Evolutionary conservation across 2,329 filamentous ascomycete species (phyloP), one percentile per base, ranked within the genome.

Genomic region (Botryotinia convoluta): DNA sequence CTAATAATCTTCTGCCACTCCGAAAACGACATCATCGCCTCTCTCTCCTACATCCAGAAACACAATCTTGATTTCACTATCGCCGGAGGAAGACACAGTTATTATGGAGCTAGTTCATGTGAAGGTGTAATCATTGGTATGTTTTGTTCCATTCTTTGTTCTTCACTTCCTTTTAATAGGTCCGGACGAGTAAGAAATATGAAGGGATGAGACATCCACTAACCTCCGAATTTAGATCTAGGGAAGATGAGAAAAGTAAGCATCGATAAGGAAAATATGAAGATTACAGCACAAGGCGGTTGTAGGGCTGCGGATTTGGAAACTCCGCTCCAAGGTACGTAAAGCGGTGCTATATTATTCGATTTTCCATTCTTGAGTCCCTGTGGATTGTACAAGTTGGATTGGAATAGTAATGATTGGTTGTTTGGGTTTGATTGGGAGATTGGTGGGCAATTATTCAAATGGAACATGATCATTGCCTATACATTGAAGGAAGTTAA

Each of bases 141-240:
- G 14, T 57, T 8, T 16, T 54, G 51, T 1, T 29, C n/a, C n/a
- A 16, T 29, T 54, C 2, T 29, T 3, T 14, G 5, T 16, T 14
- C 1, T 16, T 9, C n/a, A 1, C 26, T 57, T 57, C n/a, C 6
- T n/a, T 54, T 54, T 8, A 5, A 29, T 7, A 18, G 1, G 0
- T 18, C 14, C 14, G 14, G 6, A 18, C 3, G n/a, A 29, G 22
- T 48, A 5, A 16, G 6, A 29, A 57, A 57, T 0, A 57, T 8
- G 1, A 57, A 29, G 14, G n/a, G 26, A 18, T 29, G 2, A n/a
- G 6, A 4, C 0, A 1, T 18, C 8, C 1, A 29, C 51, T 29
- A 29, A 57, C 51, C 6, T 60, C 57, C 10, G 4, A 7, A 4
- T 26, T 5, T 60, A 60, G 32, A 60, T 60, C 32, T 60, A 0